These are phyloP conservation scores for Geosmithia flava DNA, from an alignment of 2,329 filamentous ascomycete genomes.

Conservation along the genomic window DNA sequence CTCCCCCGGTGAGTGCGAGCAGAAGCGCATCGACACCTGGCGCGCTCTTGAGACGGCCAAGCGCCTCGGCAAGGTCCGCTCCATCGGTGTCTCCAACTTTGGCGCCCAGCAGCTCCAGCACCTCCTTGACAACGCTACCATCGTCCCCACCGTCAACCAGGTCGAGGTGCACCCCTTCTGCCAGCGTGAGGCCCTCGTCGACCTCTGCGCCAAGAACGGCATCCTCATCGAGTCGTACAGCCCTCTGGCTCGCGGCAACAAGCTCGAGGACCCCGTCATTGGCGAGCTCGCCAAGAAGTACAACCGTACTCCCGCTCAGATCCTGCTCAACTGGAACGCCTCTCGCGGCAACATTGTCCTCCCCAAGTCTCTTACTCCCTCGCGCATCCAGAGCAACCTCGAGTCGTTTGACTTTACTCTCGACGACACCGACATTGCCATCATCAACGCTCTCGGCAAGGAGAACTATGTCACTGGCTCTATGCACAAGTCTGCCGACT, in stretches of 20 bases:
- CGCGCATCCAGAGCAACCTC: slow-evolving; percentile 55
- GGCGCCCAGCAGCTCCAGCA: slow-evolving; percentile 48
- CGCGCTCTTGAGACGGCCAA: slow-evolving; percentile 53
- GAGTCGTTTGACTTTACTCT: slow-evolving; percentile 52
- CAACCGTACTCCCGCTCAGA: slow-evolving; percentile 56
- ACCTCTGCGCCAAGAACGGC: slow-evolving; percentile 40
- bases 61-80: slow-evolving; percentile 48
- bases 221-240: slow-evolving; percentile 52
- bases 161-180: slow-evolving; percentile 70
- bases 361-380: slow-evolving; percentile 57
- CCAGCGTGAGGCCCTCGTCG: slow-evolving; percentile 46
- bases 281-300: slow-evolving; percentile 55
- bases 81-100: slow-evolving; percentile 72
- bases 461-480: slow-evolving; percentile 59
- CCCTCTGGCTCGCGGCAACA: slow-evolving; percentile 21
- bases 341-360: slow-evolving; percentile 63
- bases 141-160: slow-evolving; percentile 62
- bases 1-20: slow-evolving; percentile 50
- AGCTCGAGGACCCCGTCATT: slow-evolving; percentile 46
- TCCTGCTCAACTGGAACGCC: slow-evolving; percentile 68
- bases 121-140: slow-evolving; percentile 41
- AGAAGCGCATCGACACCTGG: slow-evolving; percentile 58
- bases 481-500: slow-evolving; percentile 27
- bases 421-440: slow-evolving; percentile 43
- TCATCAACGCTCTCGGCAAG: slow-evolving; percentile 48